These are phyloP conservation scores for Aspergillus quadricinctus DNA, from an alignment of 2,329 filamentous ascomycete species.

Conservation along the genomic window DNA sequence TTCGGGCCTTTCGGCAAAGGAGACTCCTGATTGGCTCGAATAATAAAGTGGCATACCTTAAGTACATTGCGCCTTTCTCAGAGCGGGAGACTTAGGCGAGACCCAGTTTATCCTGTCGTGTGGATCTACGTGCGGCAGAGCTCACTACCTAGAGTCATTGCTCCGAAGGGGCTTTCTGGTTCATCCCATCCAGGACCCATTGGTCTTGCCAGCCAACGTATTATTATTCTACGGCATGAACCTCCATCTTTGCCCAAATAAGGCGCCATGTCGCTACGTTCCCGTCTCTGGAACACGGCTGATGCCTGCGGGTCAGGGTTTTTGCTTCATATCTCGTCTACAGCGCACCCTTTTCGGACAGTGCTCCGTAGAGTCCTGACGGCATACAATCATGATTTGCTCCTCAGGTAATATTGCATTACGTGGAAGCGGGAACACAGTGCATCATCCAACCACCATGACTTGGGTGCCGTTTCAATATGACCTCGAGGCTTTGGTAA, in stretches of 20 bases:
- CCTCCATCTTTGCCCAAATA: neutral
- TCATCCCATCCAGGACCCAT: neutral
- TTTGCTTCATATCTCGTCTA: neutral
- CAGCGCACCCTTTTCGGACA: neutral
- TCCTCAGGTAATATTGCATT: neutral
- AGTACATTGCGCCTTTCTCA: constrained; percentile 30
- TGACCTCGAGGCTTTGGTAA: neutral
- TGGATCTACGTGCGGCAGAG: neutral
- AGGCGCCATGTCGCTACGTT: neutral
- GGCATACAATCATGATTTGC: neutral
- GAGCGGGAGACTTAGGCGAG: constrained; percentile 38
- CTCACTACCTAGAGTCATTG: neutral
- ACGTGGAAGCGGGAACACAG: neutral
- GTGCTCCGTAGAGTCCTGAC: neutral
- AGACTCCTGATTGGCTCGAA: constrained; percentile 28
- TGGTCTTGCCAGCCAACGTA: neutral
- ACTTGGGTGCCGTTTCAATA: neutral
- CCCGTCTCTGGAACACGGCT: neutral
- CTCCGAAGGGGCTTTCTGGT: neutral
- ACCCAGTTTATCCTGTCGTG: constrained; percentile 7
- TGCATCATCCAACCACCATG: neutral
- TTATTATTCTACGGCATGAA: neutral
- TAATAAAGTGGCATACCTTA: constrained; percentile 16
- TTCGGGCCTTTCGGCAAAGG: constrained; percentile 35
- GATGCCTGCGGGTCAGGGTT: neutral